A percentile compares a stretch with the other conserved stretches of the same genome.
Conservation (phyloP, 495 filamentous ascomycete genomes). For the Neurospora sp. region DNA sequence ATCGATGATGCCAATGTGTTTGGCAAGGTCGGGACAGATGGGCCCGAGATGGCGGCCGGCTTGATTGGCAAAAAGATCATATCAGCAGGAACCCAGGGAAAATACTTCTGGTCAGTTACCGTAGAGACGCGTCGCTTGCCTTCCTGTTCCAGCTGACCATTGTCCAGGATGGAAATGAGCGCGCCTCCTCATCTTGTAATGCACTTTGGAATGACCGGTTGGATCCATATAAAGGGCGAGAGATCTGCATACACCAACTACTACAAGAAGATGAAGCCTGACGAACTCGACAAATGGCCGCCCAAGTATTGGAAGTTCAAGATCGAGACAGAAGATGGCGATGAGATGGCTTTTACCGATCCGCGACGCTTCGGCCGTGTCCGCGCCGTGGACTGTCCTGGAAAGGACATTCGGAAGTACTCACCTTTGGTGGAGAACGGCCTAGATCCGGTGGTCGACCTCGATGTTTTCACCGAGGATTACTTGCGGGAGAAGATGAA, state of each 20-base stretch:
- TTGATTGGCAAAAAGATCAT: slow-evolving; percentile 68
- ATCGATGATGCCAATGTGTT: slow-evolving; percentile 74
- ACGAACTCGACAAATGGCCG: slow-evolving; percentile 62
- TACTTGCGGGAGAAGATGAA: slow-evolving; percentile 62
- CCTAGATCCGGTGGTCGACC: slow-evolving; percentile 84
- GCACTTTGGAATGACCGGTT: slow-evolving; percentile 81
- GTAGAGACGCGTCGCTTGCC: neutral
- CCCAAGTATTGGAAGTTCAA: slow-evolving; percentile 85
- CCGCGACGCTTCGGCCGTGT: slow-evolving; percentile 64
- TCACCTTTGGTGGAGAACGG: slow-evolving; percentile 82
- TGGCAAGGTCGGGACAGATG: slow-evolving; percentile 77
- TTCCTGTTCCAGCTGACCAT: neutral
- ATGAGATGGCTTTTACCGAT: slow-evolving; percentile 79
- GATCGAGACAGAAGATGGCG: slow-evolving; percentile 51
- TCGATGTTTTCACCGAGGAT: slow-evolving; percentile 57
- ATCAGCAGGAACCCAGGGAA: slow-evolving; percentile 74
- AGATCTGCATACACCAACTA: slow-evolving; percentile 57
- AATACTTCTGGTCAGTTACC: slow-evolving; percentile 74
- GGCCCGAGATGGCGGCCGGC: slow-evolving; percentile 56
- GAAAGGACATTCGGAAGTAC: slow-evolving; percentile 60
- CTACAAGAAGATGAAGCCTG: slow-evolving; percentile 55
- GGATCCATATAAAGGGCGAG: slow-evolving; percentile 75
- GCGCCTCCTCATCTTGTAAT: slow-evolving; percentile 74
- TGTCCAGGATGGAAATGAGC: slow-evolving; percentile 35
- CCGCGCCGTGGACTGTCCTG: slow-evolving; percentile 71